Percentiles rank a stretch among this genome's conserved stretches.
Evolutionary conservation across 192 early-diverging fungal species (phyloP).

Genomic region (Dimargaris cristalligena): DNA sequence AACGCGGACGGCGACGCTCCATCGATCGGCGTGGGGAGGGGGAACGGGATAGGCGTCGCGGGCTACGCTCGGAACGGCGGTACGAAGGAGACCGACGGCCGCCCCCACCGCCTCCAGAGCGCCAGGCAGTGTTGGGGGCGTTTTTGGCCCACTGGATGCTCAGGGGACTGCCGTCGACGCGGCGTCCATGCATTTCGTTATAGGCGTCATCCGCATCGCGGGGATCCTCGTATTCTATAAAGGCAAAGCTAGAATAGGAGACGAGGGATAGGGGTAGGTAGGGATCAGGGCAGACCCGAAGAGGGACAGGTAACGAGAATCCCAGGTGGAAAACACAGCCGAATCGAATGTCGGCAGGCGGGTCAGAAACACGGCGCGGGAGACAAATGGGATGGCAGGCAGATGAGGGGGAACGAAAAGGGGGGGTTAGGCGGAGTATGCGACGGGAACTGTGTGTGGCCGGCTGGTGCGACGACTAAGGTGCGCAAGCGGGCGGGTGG

Average conservation of each 20-base stretch:
- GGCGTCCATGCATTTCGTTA: slow-evolving; percentile 74
- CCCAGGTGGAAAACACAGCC: too few relatives aligned
- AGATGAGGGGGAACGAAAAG: too few relatives aligned
- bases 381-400: too few relatives aligned
- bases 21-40: slow-evolving; percentile 10
- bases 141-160: slow-evolving; percentile 87
- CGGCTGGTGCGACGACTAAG: too few relatives aligned
- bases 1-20: slow-evolving; percentile 17
- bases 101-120: slow-evolving; percentile 43
- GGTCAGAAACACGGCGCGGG: too few relatives aligned
- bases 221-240: slow-evolving; percentile 86
- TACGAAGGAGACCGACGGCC: slow-evolving; percentile 16
- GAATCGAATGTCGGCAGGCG: too few relatives aligned
- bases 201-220: slow-evolving; percentile 88
- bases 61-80: slow-evolving; percentile 13
- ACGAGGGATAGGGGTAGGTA: slow-evolving; percentile 1
- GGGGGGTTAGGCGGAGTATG: too few relatives aligned
- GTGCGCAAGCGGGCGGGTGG: too few relatives aligned
- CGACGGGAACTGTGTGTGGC: too few relatives aligned
- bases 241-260: slow-evolving; percentile 56
- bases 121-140: slow-evolving; percentile 60
- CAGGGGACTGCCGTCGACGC: slow-evolving; percentile 62
- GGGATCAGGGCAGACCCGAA: too few relatives aligned
- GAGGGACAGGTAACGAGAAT: too few relatives aligned
- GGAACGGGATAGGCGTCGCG: slow-evolving; percentile 12